Conservation (phyloP, 1,284 basidiomycete species). For the Cutaneotrichosporon arboriforme region DNA sequence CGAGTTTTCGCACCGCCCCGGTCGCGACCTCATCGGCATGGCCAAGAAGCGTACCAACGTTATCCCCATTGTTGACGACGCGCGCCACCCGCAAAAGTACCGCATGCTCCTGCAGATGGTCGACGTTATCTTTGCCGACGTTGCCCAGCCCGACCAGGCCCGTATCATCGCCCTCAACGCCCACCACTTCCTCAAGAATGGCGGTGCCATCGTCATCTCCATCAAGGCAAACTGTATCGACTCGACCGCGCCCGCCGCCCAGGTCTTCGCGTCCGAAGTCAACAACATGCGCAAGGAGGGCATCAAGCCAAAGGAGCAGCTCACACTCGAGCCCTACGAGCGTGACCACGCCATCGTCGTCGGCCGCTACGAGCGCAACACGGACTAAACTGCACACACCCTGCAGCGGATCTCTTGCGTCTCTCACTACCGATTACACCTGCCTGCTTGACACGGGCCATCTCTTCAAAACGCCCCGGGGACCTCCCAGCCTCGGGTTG, state of each 20-base stretch:
- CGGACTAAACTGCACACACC: constrained; percentile 1
- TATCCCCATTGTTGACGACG: constrained; percentile 97
- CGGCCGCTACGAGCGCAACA: constrained; percentile 45
- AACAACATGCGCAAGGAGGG: constrained; percentile 72
- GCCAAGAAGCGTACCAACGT: constrained; percentile 99
- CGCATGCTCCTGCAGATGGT: constrained; percentile 89
- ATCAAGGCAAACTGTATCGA: constrained; percentile 99
- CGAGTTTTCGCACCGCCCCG: constrained; percentile 94
- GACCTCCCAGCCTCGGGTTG: neutral
- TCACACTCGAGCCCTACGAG: constrained; percentile 57
- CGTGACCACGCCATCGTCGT: constrained; percentile 51
- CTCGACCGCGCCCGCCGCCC: constrained; percentile 83
- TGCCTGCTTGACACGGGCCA: neutral
- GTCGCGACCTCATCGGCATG: constrained; percentile 98
- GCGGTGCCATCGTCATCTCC: constrained; percentile 88
- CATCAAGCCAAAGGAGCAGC: constrained; percentile 70
- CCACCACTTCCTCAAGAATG: constrained; percentile 92
- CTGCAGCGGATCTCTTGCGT: neutral
- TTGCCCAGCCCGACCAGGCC: constrained; percentile 97
- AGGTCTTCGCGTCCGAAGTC: constrained; percentile 85
- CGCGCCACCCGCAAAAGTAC: constrained; percentile 89
- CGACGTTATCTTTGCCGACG: constrained; percentile 95
- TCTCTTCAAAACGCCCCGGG: neutral
- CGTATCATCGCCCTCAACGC: constrained; percentile 91
- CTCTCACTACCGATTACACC: neutral